phyloP scores from a whole-genome alignment of 768 basidiomycete genomes.

The Exsudoporus frostii region DNA sequence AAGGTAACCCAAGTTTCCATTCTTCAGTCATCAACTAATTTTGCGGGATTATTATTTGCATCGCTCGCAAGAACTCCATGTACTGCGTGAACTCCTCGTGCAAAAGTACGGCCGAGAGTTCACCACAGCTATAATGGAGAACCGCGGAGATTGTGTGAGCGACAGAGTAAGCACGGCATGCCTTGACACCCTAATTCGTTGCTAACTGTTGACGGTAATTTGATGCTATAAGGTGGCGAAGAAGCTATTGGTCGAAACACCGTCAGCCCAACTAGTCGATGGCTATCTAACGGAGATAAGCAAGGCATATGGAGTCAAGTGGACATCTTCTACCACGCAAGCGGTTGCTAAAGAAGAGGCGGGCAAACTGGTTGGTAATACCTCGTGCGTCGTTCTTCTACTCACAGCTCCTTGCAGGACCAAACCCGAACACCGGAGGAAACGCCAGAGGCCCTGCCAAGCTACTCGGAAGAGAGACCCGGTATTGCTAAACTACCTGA shows the following conservation, averaged over 20 bases:
- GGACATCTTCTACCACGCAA: constrained; percentile 43
- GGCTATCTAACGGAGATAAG: constrained; percentile 89
- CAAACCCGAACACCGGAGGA: constrained; percentile 2
- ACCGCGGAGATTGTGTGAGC: constrained; percentile 75
- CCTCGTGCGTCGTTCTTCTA: background rate
- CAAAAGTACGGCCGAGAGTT: constrained; percentile 95
- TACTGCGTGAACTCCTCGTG: constrained; percentile 90
- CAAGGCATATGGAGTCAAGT: constrained; percentile 76
- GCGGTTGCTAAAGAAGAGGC: constrained; percentile 32
- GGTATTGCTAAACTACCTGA: constrained; percentile 43
- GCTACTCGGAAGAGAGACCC: constrained; percentile 25
- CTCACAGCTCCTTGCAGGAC: constrained; percentile 11
- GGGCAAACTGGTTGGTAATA: constrained; percentile 39
- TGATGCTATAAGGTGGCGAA: constrained; percentile 55
- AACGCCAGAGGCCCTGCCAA: constrained; percentile 21
- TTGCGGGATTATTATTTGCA: background rate
- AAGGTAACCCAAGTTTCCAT: constrained; percentile 46
- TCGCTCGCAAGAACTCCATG: constrained; percentile 66
- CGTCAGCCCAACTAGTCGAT: constrained; percentile 73
- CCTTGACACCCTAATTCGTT: background rate
- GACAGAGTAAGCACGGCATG: constrained; percentile 58
- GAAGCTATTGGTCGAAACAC: constrained; percentile 70
- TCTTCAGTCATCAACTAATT: constrained; percentile 1
- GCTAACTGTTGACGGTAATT: constrained; percentile 2
- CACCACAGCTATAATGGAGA: constrained; percentile 81